These are phyloP conservation scores for Mesembryanthemum crystallinum DNA, from an alignment of 148 eudicot genomes.

Conservation along the genomic window DNA sequence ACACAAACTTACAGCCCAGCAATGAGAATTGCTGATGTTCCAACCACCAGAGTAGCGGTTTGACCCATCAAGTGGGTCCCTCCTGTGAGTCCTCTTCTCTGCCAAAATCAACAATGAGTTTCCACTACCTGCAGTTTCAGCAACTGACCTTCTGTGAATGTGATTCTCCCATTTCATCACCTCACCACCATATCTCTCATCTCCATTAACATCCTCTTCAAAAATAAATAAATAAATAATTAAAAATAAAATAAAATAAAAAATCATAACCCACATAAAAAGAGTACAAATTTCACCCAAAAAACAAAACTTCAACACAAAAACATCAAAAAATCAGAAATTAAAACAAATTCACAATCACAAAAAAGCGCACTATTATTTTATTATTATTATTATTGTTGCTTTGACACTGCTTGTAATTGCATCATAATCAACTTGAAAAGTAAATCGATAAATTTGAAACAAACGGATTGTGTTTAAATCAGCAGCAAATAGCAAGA, in stretches of 20 bases:
- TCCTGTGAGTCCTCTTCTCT: constrained; percentile 46
- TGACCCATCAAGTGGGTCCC: constrained; percentile 45
- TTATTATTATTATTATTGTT: no score
- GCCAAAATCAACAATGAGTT: constrained; percentile 44
- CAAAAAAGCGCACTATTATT: no score
- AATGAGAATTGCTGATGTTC: constrained; percentile 55
- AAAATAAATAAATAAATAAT: no score
- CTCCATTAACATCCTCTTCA: constrained; percentile 13
- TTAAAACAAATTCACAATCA: no score
- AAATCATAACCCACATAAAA: not conserved
- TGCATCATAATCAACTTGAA: no score
- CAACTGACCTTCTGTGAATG: constrained; percentile 28
- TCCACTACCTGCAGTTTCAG: constrained; percentile 23
- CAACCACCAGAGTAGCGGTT: constrained; percentile 57
- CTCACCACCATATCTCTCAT: constrained; percentile 10
- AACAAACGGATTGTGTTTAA: constrained; percentile 64
- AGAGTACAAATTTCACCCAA: not conserved
- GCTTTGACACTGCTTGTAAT: no score
- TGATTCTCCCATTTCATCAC: constrained; percentile 8
- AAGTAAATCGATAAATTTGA: no score
- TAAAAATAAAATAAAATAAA: no score
- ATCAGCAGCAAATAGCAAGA: constrained; percentile 76
- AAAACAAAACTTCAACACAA: not conserved
- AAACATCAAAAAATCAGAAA: not conserved
- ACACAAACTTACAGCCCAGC: constrained; percentile 45